phyloP scores from a whole-genome alignment of 176 grass and related monocot genomes.

The Luzula sylvatica region DNA sequence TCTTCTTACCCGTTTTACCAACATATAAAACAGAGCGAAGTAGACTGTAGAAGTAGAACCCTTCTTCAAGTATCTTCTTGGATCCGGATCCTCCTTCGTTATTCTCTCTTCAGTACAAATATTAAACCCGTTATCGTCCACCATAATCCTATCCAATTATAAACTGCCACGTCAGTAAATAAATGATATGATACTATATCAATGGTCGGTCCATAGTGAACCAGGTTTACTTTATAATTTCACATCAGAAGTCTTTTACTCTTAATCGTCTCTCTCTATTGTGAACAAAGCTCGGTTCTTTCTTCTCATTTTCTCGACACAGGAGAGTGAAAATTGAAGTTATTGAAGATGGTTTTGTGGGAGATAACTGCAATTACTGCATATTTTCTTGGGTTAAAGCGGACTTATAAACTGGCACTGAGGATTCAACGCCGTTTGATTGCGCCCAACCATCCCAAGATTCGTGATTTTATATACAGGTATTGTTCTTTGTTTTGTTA shows the following conservation, averaged over 20 bases:
- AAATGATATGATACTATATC: no score
- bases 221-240: background rate
- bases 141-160: no score
- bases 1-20: background rate
- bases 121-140: no score
- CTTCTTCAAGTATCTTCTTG: slow-evolving; percentile 15
- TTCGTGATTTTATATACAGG: slow-evolving; percentile 63
- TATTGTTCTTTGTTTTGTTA: slow-evolving; percentile 1
- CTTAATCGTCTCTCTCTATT: background rate
- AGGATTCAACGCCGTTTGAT: slow-evolving; percentile 78
- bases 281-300: background rate
- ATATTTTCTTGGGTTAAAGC: slow-evolving; percentile 77
- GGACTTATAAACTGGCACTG: slow-evolving; percentile 78
- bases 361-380: slow-evolving; percentile 88
- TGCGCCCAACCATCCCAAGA: slow-evolving; percentile 50
- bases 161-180: no score
- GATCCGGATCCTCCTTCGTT: background rate
- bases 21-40: no score
- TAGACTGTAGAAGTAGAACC: background rate
- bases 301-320: background rate
- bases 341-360: slow-evolving; percentile 70
- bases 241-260: background rate
- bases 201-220: no score
- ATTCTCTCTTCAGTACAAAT: no score
- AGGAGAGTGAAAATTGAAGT: background rate